Conservation (phyloP, 2,329 filamentous ascomycete species). For the Cercospora nicotianae region DNA sequence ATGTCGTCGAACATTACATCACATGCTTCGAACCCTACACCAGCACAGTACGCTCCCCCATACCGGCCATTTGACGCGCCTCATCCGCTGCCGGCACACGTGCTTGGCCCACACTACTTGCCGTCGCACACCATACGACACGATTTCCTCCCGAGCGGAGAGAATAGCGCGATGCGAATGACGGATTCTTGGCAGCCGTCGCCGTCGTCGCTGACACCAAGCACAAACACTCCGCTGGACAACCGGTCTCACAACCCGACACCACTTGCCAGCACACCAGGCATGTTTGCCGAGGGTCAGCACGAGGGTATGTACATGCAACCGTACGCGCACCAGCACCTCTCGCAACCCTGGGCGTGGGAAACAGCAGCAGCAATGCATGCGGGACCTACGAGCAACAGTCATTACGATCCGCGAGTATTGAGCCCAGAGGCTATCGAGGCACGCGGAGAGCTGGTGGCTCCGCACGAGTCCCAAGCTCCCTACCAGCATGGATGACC, state of each 20-base stretch:
- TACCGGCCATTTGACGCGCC: conserved; percentile 14
- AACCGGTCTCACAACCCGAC: conserved; percentile 8
- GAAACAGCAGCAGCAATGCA: not conserved
- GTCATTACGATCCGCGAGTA: conserved; percentile 14
- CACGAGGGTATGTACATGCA: conserved; percentile 1
- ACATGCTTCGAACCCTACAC: not conserved
- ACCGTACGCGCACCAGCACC: not conserved
- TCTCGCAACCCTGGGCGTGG: conserved; percentile 12
- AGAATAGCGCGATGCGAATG: conserved; percentile 9
- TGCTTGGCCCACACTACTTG: not conserved
- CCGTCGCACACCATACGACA: not conserved
- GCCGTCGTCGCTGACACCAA: conserved; percentile 13
- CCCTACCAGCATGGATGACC: conserved; percentile 17
- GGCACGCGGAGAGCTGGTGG: conserved; percentile 19
- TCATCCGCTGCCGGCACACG: conserved; percentile 1
- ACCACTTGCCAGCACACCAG: conserved; percentile 8
- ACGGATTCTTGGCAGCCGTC: conserved; percentile 13
- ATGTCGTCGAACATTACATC: conserved; percentile 1
- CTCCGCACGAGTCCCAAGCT: conserved; percentile 18
- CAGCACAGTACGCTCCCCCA: conserved; percentile 10
- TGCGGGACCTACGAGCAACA: not conserved
- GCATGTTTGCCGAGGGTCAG: not conserved
- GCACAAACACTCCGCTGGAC: conserved; percentile 10
- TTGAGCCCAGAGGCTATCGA: conserved; percentile 22
- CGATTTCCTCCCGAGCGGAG: not conserved